phyloP scores from a whole-genome alignment of 495 filamentous ascomycete genomes.

The Aspergillus mulundensis region DNA sequence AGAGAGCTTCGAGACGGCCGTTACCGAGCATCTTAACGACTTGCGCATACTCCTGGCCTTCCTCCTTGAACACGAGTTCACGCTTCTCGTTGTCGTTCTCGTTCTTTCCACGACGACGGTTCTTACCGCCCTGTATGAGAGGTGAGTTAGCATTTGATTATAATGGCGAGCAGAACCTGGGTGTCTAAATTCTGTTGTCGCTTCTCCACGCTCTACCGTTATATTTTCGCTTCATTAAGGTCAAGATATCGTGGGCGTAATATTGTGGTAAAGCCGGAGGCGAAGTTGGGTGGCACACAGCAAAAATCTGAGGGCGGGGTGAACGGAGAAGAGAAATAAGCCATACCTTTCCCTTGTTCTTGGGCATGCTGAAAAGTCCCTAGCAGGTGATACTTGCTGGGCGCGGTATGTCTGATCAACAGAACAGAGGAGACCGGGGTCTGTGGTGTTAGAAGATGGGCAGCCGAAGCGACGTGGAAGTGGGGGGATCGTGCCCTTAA shows the following conservation, averaged over 20 bases:
- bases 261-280: conserved; percentile 4
- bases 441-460: conserved; percentile 10
- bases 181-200: neutral
- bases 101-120: conserved; percentile 98
- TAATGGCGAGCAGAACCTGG: neutral
- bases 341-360: conserved; percentile 97
- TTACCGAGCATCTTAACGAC: conserved; percentile 99
- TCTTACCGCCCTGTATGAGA: conserved; percentile 85
- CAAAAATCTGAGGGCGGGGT: conserved; percentile 30
- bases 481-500: conserved; percentile 19
- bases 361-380: conserved; percentile 66
- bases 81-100: conserved; percentile 99
- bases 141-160: conserved; percentile 19
- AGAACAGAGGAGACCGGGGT: conserved; percentile 6
- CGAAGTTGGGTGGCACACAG: conserved; percentile 7
- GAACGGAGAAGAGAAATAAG: conserved; percentile 20
- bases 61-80: conserved; percentile 97
- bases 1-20: conserved; percentile 91
- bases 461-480: conserved; percentile 15
- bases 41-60: conserved; percentile 98
- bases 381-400: conserved; percentile 23
- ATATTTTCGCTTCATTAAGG: neutral
- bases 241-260: neutral
- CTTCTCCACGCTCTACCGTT: neutral
- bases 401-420: conserved; percentile 14